These are phyloP conservation scores for Aspergillus uvarum DNA, from an alignment of 2,329 filamentous ascomycete species.

Conservation along the genomic window DNA sequence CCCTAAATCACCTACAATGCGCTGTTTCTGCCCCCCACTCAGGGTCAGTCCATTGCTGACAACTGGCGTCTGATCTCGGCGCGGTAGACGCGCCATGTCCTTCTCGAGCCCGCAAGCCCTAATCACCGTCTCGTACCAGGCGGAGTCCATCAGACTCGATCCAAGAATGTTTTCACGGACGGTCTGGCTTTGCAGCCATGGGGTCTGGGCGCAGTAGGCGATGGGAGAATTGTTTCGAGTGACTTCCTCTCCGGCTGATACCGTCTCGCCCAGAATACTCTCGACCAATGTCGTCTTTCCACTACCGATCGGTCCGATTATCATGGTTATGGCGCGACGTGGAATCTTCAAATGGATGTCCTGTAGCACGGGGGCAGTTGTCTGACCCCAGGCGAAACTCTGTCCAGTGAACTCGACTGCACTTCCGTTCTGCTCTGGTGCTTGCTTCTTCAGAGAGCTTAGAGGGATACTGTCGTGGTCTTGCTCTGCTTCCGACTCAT, in stretches of 20 bases:
- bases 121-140: constrained; percentile 32
- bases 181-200: constrained; percentile 23
- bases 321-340: constrained; percentile 14
- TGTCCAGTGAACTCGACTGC: constrained; percentile 13
- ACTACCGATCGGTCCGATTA: constrained; percentile 46
- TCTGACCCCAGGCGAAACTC: constrained; percentile 4
- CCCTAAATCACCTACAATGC: constrained; percentile 30
- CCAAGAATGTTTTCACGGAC: constrained; percentile 29
- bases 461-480: not conserved
- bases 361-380: constrained; percentile 15
- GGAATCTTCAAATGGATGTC: constrained; percentile 17
- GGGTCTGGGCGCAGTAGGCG: constrained; percentile 25
- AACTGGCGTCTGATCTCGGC: constrained; percentile 36
- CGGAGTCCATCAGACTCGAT: constrained; percentile 22
- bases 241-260: constrained; percentile 6
- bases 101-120: constrained; percentile 26
- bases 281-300: constrained; percentile 48
- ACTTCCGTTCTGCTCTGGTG: constrained; percentile 1
- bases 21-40: constrained; percentile 49
- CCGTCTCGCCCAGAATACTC: constrained; percentile 32
- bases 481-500: not conserved
- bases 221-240: not conserved
- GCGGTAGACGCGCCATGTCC: constrained; percentile 31
- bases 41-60: constrained; percentile 46
- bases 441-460: constrained; percentile 32